phyloP scores from a whole-genome alignment of 23 red algal genomes.

The Gracilariopsis chorda region DNA sequence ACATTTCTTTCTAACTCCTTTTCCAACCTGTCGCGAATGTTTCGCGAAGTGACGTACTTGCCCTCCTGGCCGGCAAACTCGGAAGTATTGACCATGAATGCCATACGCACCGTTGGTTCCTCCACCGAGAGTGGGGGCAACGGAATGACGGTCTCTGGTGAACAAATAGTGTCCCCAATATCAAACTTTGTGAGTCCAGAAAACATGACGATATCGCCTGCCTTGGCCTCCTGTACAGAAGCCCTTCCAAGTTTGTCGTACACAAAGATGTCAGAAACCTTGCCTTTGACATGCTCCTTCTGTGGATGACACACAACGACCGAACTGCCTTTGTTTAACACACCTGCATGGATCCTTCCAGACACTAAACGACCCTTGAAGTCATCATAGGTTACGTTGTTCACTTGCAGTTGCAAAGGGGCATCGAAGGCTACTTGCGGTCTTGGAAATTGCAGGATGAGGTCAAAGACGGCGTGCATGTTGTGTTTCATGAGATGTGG shows the following conservation, averaged over 20 bases:
- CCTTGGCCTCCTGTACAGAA: conserved; percentile 62
- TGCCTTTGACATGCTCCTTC: conserved; percentile 36
- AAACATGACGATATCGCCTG: conserved; percentile 89
- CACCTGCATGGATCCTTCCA: conserved; percentile 78
- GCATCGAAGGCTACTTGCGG: conserved; percentile 66
- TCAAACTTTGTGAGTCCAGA: conserved; percentile 73
- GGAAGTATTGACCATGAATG: conserved; percentile 87
- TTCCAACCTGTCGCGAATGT: conserved; percentile 81
- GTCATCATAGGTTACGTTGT: conserved; percentile 89
- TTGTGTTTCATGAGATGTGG: conserved; percentile 56
- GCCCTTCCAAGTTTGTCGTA: conserved; percentile 87
- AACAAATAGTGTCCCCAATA: conserved; percentile 87
- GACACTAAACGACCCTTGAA: conserved; percentile 86
- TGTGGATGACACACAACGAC: conserved; percentile 67
- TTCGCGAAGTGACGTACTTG: conserved; percentile 85
- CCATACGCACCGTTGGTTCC: conserved; percentile 93
- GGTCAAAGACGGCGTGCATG: conserved; percentile 79
- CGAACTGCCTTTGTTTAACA: conserved; percentile 1
- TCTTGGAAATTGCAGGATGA: conserved; percentile 70
- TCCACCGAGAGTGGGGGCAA: conserved; percentile 83
- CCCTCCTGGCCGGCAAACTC: conserved; percentile 94
- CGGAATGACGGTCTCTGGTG: conserved; percentile 15
- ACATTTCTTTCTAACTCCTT: conserved; percentile 89
- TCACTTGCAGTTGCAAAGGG: conserved; percentile 74
- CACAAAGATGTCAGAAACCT: conserved; percentile 77